Percentiles rank a stretch among this genome's conserved stretches.
phyloP scores from a whole-genome alignment of 768 basidiomycete species.

The Galerina marginata region DNA sequence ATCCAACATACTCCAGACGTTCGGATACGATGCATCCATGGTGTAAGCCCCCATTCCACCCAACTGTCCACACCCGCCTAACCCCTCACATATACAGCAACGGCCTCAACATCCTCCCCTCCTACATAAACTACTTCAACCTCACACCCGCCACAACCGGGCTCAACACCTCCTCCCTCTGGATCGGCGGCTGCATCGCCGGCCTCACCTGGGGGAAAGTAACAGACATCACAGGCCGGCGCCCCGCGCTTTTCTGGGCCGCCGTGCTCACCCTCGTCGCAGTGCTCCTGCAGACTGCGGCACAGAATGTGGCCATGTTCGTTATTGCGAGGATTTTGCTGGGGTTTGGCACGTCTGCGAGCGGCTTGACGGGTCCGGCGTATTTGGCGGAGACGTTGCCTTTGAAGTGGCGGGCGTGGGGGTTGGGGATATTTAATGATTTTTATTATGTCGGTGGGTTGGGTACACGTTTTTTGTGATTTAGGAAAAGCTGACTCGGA shows the following conservation, averaged over 20 bases:
- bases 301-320: slow-evolving; percentile 23
- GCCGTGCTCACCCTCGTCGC: slow-evolving; percentile 20
- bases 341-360: slow-evolving; percentile 21
- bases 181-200: slow-evolving; percentile 22
- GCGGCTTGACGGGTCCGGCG: slow-evolving; percentile 17
- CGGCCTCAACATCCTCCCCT: slow-evolving; percentile 22
- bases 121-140: slow-evolving; percentile 21
- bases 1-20: no score
- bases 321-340: slow-evolving; percentile 20
- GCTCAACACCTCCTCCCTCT: slow-evolving; percentile 22
- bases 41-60: slow-evolving; percentile 2
- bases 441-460: slow-evolving; percentile 22
- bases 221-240: slow-evolving; percentile 17
- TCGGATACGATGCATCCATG: slow-evolving; percentile 25
- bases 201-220: slow-evolving; percentile 16
- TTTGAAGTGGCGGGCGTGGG: slow-evolving; percentile 19
- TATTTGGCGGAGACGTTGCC: slow-evolving; percentile 22
- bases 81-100: slow-evolving; percentile 1
- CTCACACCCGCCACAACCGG: slow-evolving; percentile 19
- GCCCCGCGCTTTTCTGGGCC: slow-evolving; percentile 20
- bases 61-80: not conserved
- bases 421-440: slow-evolving; percentile 20
- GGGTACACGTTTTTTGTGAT: no score
- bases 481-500: no score
- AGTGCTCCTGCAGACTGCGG: slow-evolving; percentile 20